Percentiles rank a stretch among this genome's conserved stretches.
Conservation (phyloP, 441 rosid species). For the Mallotus repandus region DNA sequence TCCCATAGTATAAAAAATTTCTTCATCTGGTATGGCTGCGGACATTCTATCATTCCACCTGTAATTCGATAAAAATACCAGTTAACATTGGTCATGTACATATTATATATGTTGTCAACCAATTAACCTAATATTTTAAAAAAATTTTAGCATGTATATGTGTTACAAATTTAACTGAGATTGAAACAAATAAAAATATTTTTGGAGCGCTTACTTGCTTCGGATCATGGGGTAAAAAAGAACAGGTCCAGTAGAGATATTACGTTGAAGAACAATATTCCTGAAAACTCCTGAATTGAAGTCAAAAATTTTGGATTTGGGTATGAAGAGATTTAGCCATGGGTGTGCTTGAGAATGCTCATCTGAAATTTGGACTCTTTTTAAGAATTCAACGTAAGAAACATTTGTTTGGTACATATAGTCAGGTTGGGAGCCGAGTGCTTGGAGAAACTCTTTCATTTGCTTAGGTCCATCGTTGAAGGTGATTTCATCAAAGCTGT, state of each 20-base stretch:
- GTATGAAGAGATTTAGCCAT: constrained; percentile 79
- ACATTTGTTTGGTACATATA: constrained; percentile 45
- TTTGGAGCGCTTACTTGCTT: constrained; percentile 43
- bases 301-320: constrained; percentile 55
- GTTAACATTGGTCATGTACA: too few relatives aligned
- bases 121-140: too few relatives aligned
- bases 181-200: not conserved
- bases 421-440: constrained; percentile 37
- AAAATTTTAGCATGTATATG: too few relatives aligned
- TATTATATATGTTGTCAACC: too few relatives aligned
- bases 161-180: too few relatives aligned
- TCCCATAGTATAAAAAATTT: constrained; percentile 63
- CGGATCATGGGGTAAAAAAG: constrained; percentile 75
- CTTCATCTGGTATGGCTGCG: constrained; percentile 65
- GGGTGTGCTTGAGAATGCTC: constrained; percentile 61
- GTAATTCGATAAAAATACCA: constrained; percentile 13
- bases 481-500: constrained; percentile 37
- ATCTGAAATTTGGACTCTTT: constrained; percentile 32
- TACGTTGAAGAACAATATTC: constrained; percentile 54
- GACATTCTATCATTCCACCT: constrained; percentile 84
- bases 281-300: constrained; percentile 63
- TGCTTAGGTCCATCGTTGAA: constrained; percentile 37
- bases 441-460: constrained; percentile 36
- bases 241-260: constrained; percentile 57
- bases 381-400: constrained; percentile 43